Evolutionary conservation across 148 eudicot species (phyloP).

Genomic region (Rhododendron simsii): DNA sequence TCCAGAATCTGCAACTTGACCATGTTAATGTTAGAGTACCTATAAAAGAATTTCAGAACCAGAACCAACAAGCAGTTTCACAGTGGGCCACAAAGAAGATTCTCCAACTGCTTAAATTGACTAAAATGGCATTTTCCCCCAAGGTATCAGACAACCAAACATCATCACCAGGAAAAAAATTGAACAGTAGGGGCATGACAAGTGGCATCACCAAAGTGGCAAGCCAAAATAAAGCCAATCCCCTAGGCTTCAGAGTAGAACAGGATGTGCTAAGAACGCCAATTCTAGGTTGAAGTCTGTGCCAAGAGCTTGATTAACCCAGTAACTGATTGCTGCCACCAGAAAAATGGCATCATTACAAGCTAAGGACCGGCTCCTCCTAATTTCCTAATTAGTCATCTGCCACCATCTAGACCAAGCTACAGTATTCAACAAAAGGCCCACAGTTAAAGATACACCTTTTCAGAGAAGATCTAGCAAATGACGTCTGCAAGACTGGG

Average conservation of each 20-base stretch:
- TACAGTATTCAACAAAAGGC: background rate
- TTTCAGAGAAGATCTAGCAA: constrained; percentile 73
- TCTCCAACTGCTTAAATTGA: background rate
- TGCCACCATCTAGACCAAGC: constrained; percentile 1
- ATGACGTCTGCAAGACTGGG: constrained; percentile 78
- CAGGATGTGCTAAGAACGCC: background rate
- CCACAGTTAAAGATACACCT: constrained; percentile 37
- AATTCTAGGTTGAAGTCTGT: background rate
- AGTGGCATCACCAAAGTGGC: background rate
- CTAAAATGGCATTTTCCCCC: background rate
- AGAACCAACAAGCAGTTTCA: background rate
- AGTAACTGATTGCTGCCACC: background rate
- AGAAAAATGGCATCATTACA: background rate
- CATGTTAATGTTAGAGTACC: background rate
- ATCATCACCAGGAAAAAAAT: background rate
- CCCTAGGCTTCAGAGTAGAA: background rate
- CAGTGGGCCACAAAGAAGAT: background rate
- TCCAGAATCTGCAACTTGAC: constrained; percentile 75
- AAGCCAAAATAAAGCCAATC: background rate
- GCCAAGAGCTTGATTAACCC: background rate
- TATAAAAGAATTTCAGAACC: background rate
- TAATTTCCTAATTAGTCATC: background rate
- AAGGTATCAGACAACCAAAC: background rate
- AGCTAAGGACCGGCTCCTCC: background rate
- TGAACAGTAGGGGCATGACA: background rate